A percentile compares a stretch with the other conserved stretches of the same genome.
Conservation (phyloP, 805 yeast species). For the Lipomyces japonicus region DNA sequence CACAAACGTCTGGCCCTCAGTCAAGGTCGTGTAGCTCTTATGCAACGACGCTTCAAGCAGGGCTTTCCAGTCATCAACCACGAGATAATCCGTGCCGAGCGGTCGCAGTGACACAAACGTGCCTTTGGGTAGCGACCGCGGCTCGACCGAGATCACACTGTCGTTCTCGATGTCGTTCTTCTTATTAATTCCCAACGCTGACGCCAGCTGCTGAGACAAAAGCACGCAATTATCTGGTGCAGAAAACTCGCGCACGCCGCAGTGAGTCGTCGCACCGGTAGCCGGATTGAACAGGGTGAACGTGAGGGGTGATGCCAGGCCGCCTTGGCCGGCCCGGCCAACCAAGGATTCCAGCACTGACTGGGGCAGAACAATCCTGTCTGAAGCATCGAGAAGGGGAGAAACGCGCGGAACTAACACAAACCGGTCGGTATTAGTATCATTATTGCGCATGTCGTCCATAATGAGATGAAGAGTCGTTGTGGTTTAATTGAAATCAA, state of each 20-base stretch:
- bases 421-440: no score
- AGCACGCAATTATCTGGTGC: slow-evolving; percentile 40
- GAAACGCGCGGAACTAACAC: slow-evolving; percentile 1
- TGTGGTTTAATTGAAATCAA: no score
- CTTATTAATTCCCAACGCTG: slow-evolving; percentile 32
- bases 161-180: neutral
- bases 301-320: slow-evolving; percentile 43
- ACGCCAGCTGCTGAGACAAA: slow-evolving; percentile 41
- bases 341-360: slow-evolving; percentile 25
- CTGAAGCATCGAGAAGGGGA: slow-evolving; percentile 17
- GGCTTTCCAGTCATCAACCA: slow-evolving; percentile 50
- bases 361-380: slow-evolving; percentile 30
- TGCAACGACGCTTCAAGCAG: slow-evolving; percentile 51
- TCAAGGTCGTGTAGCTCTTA: slow-evolving; percentile 48
- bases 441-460: no score
- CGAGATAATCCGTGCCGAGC: slow-evolving; percentile 34
- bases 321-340: slow-evolving; percentile 9
- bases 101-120: slow-evolving; percentile 46
- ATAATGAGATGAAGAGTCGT: no score
- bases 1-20: slow-evolving; percentile 41
- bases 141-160: slow-evolving; percentile 29
- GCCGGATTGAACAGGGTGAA: slow-evolving; percentile 34
- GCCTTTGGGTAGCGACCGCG: slow-evolving; percentile 46
- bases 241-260: slow-evolving; percentile 51
- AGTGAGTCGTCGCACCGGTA: slow-evolving; percentile 34